Evolutionary conservation across 305 asterid species (phyloP).

Genomic region (Euphrasia arctica): DNA sequence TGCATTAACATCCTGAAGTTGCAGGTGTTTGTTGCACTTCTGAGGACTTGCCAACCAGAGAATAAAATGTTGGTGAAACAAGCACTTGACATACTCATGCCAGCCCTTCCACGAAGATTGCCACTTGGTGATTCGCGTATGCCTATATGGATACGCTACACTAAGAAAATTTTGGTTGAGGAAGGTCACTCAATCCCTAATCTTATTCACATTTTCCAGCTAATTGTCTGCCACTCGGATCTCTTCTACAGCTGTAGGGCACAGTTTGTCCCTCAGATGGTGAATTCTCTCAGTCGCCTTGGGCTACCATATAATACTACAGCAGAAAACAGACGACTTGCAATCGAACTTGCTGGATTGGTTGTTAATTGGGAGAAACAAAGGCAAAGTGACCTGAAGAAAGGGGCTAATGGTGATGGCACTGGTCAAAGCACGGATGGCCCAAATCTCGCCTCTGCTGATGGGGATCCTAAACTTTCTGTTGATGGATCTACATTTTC

Average conservation of each 20-base stretch:
- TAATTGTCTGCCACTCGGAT: conserved; percentile 98
- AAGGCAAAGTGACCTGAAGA: conserved; percentile 84
- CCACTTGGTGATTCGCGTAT: conserved; percentile 99
- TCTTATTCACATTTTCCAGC: conserved; percentile 99
- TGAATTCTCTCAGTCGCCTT: conserved; percentile 96
- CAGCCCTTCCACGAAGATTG: conserved; percentile 97
- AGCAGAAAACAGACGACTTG: conserved; percentile 98
- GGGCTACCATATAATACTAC: conserved; percentile 96
- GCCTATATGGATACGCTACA: conserved; percentile 99
- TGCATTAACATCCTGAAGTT: conserved; percentile 28
- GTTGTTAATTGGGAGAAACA: conserved; percentile 98
- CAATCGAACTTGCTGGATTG: conserved; percentile 99
- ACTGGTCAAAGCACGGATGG: conserved; percentile 56
- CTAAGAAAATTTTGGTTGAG: conserved; percentile 96
- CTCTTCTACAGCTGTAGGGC: conserved; percentile 99
- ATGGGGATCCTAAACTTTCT: conserved; percentile 63
- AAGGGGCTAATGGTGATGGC: conserved; percentile 55
- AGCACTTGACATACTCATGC: conserved; percentile 99
- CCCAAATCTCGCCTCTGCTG: conserved; percentile 48
- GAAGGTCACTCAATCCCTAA: conserved; percentile 99
- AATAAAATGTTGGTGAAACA: conserved; percentile 96
- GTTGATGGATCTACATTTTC: conserved; percentile 80
- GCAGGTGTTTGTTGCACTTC: conserved; percentile 98
- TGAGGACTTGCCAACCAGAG: conserved; percentile 99
- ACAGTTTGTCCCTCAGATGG: conserved; percentile 99